Evolutionary conservation across 352 stramenopile species (phyloP).

Genomic region (Phytopythium montanum): DNA sequence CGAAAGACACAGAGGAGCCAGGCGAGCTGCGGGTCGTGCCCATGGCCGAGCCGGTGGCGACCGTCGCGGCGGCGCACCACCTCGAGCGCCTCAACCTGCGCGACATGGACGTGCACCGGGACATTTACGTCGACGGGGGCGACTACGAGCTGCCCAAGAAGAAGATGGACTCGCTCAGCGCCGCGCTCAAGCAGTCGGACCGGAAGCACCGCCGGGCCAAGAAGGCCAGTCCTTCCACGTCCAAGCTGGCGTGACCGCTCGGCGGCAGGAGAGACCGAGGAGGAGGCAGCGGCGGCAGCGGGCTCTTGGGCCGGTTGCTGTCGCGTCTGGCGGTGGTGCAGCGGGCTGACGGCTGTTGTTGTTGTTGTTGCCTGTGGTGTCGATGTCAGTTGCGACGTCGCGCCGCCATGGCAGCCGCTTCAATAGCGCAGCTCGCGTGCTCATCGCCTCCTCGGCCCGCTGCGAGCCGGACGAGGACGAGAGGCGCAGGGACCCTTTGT

Average conservation of each 20-base stretch:
- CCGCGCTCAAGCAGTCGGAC: conserved; percentile 39
- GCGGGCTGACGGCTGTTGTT: conserved; percentile 1
- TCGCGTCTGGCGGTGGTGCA: not conserved
- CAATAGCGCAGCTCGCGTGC: not conserved
- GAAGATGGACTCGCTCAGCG: conserved; percentile 34
- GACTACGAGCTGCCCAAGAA: conserved; percentile 29
- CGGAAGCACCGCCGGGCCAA: conserved; percentile 35
- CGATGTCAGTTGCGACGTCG: conserved; percentile 2
- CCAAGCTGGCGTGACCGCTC: not conserved
- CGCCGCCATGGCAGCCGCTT: not conserved
- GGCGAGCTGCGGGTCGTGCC: conserved; percentile 2
- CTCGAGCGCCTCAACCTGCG: conserved; percentile 27
- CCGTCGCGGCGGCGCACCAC: conserved; percentile 7
- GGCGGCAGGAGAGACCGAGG: not conserved
- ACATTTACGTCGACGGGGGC: conserved; percentile 33
- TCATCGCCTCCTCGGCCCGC: not conserved
- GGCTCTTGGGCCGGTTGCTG: not conserved
- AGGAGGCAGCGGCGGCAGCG: not conserved
- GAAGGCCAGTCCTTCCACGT: conserved; percentile 6
- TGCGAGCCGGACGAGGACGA: not conserved
- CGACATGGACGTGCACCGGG: conserved; percentile 27
- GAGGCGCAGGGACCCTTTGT: conserved; percentile 5
- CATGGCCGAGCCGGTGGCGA: conserved; percentile 15
- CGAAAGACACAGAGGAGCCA: conserved; percentile 2
- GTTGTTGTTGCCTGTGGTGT: conserved; percentile 7